Base-by-base conservation (phyloP, 179 eudicot genomes). In the Spinacia oleracea region DNA sequence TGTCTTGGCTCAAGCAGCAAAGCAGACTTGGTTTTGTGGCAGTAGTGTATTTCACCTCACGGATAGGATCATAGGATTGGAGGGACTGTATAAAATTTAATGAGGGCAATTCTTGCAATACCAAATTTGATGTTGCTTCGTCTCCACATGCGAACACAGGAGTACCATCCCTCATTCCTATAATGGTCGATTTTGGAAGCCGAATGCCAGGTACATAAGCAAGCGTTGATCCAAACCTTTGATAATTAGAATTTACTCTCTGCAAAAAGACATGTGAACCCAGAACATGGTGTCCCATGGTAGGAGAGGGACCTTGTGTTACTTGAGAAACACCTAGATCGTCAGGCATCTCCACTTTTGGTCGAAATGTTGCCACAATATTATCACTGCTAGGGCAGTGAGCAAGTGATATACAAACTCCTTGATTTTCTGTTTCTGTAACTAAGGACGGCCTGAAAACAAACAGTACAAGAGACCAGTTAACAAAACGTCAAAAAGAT, bases 401-500 rank as follows among this genome's bases (percentile, higher is more conserved):
- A 77, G 98, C 98, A 79, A 89, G 88, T 58, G 96, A 90, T 84
- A 95, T 87, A 83, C 98, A 95, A 83, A 93, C 92, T 83, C 98
- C 98, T 82, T 85, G 90, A 78, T 89, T 87, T 27, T 81, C 86
- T 53, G 92, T 86, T 78, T 81, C 97, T 35, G 93, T 83, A 73
- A 95, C 66, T 65, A 93, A 79, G 71, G 65, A 77, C 14, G 92
- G 90, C 89, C 98, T 95, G 74, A 51, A 72, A 66, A 31, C n/a
- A 38, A 58, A 64, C 21, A 32, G 73, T 40, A 71, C 21, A 79
- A 73, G 11, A 34, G 29, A 58, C 35, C 53, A 73, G 1, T 32
- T 10, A 69, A 12, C 16, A 70, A 3, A n/a, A n/a, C n/a, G n/a
- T n/a, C n/a, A n/a, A n/a, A n/a, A 65, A 46, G 10, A 45, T 70